Percentiles rank a stretch among this genome's conserved stretches.
These are phyloP conservation scores for Bisporella sp. DNA, from an alignment of 2,329 filamentous ascomycete genomes.

Conservation along the genomic window DNA sequence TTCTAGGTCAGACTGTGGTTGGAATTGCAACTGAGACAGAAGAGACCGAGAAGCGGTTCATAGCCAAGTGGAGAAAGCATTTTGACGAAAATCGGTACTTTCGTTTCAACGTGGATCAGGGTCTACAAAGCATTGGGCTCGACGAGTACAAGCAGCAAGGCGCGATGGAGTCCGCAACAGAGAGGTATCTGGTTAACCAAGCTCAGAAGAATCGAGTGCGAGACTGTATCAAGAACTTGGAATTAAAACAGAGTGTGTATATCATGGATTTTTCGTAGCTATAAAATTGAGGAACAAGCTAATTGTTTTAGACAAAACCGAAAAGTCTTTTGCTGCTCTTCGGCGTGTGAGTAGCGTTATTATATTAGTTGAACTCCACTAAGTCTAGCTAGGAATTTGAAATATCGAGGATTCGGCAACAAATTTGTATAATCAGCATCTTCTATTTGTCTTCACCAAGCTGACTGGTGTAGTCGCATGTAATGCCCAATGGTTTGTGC, in stretches of 20 bases:
- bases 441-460: not conserved
- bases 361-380: not conserved
- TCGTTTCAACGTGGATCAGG: conserved; percentile 29
- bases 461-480: not conserved
- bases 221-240: conserved; percentile 21
- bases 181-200: conserved; percentile 16
- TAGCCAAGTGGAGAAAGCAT: conserved; percentile 19
- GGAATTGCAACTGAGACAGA: conserved; percentile 26
- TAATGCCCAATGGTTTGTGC: not conserved
- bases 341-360: not conserved
- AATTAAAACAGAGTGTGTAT: conserved; percentile 12
- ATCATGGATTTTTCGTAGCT: not conserved
- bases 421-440: not conserved
- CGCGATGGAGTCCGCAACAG: conserved; percentile 20
- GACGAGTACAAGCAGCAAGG: conserved; percentile 18
- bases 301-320: not conserved
- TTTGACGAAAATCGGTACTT: conserved; percentile 26
- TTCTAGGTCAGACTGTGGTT: conserved; percentile 19
- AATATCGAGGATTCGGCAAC: not conserved
- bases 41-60: conserved; percentile 22
- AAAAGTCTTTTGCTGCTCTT: not conserved
- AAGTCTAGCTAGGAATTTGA: not conserved
- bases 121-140: conserved; percentile 22
- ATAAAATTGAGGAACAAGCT: not conserved
- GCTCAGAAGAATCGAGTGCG: conserved; percentile 13